Evolutionary conservation across 441 rosid species (phyloP).

Genomic region (Euphorbia schlechtendalii): DNA sequence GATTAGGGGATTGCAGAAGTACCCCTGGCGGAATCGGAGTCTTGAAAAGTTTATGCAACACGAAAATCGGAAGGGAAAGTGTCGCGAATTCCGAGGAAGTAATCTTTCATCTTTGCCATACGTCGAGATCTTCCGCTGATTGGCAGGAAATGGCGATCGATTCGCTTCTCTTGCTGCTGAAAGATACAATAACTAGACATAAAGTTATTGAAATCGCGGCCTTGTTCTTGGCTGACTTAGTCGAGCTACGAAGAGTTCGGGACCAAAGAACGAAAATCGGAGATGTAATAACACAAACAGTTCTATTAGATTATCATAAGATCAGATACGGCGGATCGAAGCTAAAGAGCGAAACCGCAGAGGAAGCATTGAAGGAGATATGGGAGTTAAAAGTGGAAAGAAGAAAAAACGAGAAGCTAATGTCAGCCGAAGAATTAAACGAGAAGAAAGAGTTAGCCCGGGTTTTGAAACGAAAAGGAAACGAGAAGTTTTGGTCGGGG

Average conservation of each 20-base stretch:
- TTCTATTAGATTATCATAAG: constrained; percentile 48
- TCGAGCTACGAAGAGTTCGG: constrained; percentile 37
- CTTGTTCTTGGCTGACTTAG: constrained; percentile 49
- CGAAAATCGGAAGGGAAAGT: constrained; percentile 46
- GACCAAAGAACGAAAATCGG: constrained; percentile 35
- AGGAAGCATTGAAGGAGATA: constrained; percentile 39
- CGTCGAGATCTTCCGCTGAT: constrained; percentile 62
- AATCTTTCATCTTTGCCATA: constrained; percentile 44
- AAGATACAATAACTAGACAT: constrained; percentile 52
- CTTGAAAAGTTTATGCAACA: constrained; percentile 46
- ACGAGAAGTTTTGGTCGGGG: constrained; percentile 46
- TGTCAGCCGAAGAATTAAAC: constrained; percentile 37
- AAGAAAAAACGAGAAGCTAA: constrained; percentile 45
- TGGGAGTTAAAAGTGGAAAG: constrained; percentile 63
- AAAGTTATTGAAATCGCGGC: constrained; percentile 43
- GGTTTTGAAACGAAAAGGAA: constrained; percentile 51
- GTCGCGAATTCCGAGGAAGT: constrained; percentile 31
- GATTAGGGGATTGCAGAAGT: constrained; percentile 34
- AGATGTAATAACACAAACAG: constrained; percentile 39
- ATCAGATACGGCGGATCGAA: constrained; percentile 39
- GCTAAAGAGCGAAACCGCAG: constrained; percentile 35
- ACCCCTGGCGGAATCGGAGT: constrained; percentile 61
- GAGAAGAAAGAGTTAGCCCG: constrained; percentile 35
- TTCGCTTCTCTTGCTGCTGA: constrained; percentile 56
- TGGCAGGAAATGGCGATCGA: constrained; percentile 71